Evolutionary conservation across 2,329 filamentous ascomycete species (phyloP), one percentile per base, ranked within the genome.

Genomic region (Fusarium sp.): DNA sequence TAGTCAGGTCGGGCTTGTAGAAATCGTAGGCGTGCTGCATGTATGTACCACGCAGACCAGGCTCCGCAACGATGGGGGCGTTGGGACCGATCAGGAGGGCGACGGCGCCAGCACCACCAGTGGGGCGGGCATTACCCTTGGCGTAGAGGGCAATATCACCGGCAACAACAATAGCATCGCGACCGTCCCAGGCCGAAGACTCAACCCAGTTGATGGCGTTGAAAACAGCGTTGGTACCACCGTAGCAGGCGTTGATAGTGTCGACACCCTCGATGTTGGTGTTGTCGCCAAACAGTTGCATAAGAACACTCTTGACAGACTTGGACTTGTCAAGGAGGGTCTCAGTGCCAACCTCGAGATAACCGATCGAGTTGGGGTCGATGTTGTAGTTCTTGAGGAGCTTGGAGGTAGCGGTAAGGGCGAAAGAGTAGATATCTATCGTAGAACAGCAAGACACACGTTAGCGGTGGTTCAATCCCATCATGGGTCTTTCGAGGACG

Each of bases 301-400:
- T 95, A 71, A 95, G 84, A 67, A 95, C 92, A 31, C 92, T 91
- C 88, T 95, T 95, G 84, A 95, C 92, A 45, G 92, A 95, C 87
- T 95, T 95, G 79, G 92, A 95, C 86, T 95, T 95, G 87, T 95
- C 92, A 77, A 95, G 85, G 58, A 95, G 85, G 70, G 92, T 95
- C 87, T 95, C 92, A 56, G 92, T 95, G 77, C 92, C 92, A 76
- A 95, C 92, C 84, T 95, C 92, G 77, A 95, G 86, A 75, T 92
- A 91, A 73, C 92, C 92, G 78, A 95, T 89, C 68, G 89, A 89
- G 81, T 91, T 90, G 77, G 89, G 82, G 81, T 96, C 92, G 82
- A 96, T 90, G 77, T 90, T 89, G 87, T 95, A 95, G 81, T 95
- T 95, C 81, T 88, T 88, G 76, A 96, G 84, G 72, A 96, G 90